Evolutionary conservation across 2,329 filamentous ascomycete genomes (phyloP), one percentile per base, ranked within the genome.

Genomic region (Chalara sp.): DNA sequence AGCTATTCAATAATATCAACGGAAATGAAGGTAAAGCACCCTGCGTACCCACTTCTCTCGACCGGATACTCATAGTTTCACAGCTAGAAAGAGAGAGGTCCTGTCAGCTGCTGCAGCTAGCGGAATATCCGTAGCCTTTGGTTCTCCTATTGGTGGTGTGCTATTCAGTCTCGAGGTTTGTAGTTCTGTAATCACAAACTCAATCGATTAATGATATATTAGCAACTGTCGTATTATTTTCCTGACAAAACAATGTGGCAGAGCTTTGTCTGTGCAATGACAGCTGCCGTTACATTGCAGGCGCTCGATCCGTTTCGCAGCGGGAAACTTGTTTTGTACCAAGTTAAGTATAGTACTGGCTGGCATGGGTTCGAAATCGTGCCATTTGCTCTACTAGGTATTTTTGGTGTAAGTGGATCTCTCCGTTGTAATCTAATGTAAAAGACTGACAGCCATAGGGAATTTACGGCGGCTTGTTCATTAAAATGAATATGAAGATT

Each of bases 241-340:
- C 92, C 93, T 0, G 92, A 97, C 70, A 97, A 97, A 70, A 97
- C 93, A 7, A 97, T 99, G 93, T 99, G 93, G 93, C 93, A 96
- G 67, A 96, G 90, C 63, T 99, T 99, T 64, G 93, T 99, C 40
- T 97, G 93, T 63, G 93, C 93, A 65, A 97, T 97, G 91, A 89
- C 95, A n/a, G 93, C 91, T 12, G 92, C 93, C 13, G 89, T 97
- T 37, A 89, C 90, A 11, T 76, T 99, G 5, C 92, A 97, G 68
- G 89, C 89, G 5, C 80, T 96, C 55, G 93, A 99, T 65, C 93
- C 93, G 5, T 96, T 97, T 67, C 82, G 93, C 48, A 95, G 91
- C 1, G 93, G 92, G 49, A 95, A 99, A 68, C 85, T 97, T 48
- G 93, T 97, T 44, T 74, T 97, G 49, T 99, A 96, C 66, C 91